These are phyloP conservation scores for Diaporthe amygdali DNA, from an alignment of 2,329 filamentous ascomycete species.

Conservation along the genomic window DNA sequence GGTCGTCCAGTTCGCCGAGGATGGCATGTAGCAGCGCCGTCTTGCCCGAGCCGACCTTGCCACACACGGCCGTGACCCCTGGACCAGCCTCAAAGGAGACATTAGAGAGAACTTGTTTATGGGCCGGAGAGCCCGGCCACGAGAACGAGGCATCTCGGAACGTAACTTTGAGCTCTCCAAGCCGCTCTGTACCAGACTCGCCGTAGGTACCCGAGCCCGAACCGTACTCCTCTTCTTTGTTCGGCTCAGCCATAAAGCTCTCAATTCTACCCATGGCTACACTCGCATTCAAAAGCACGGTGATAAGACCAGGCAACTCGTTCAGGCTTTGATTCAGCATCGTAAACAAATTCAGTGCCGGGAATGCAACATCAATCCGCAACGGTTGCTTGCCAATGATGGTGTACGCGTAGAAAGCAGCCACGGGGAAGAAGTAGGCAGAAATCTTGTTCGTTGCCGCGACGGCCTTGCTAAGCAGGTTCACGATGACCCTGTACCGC, in stretches of 20 bases:
- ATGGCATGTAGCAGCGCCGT: constrained; percentile 64
- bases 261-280: constrained; percentile 84
- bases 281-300: constrained; percentile 79
- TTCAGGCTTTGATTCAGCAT: constrained; percentile 77
- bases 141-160: constrained; percentile 74
- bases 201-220: constrained; percentile 35
- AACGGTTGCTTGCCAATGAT: constrained; percentile 70
- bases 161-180: constrained; percentile 46
- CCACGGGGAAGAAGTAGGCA: constrained; percentile 77
- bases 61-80: constrained; percentile 61
- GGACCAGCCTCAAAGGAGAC: constrained; percentile 51
- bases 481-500: constrained; percentile 66
- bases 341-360: constrained; percentile 79
- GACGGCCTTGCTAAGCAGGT: constrained; percentile 67
- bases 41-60: constrained; percentile 67
- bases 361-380: constrained; percentile 83
- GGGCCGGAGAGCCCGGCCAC: constrained; percentile 69
- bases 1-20: constrained; percentile 71
- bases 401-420: constrained; percentile 83
- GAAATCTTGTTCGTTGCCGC: constrained; percentile 73
- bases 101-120: constrained; percentile 54
- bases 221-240: constrained; percentile 64
- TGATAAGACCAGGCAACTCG: constrained; percentile 77
- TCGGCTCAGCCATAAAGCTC: constrained; percentile 83
- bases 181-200: constrained; percentile 25